Percentiles rank a stretch among this genome's conserved stretches.
These are phyloP conservation scores for Cryptosporidium canis DNA, from an alignment of 169 alveolate species.

Conservation along the genomic window DNA sequence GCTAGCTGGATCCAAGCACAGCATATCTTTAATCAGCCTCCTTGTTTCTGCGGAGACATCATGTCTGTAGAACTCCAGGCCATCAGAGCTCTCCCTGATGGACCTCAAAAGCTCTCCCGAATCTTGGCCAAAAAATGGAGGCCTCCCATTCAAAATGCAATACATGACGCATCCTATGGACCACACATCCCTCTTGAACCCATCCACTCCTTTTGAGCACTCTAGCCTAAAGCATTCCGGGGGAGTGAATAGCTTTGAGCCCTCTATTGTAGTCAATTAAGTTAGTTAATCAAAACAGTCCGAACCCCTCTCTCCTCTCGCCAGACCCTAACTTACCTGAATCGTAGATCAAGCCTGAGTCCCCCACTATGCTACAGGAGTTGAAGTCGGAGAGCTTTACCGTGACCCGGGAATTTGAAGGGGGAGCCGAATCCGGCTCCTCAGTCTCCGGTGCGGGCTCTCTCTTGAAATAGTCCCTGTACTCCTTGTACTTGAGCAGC, in stretches of 20 bases:
- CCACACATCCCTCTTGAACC: slow-evolving; percentile 65
- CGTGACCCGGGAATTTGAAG: not conserved
- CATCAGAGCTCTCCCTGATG: not conserved
- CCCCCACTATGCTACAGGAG: slow-evolving; percentile 19
- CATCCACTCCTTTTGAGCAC: slow-evolving; percentile 44
- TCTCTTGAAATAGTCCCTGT: not conserved
- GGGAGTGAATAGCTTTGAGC: slow-evolving; percentile 47
- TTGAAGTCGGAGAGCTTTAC: slow-evolving; percentile 56
- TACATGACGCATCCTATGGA: slow-evolving; percentile 60
- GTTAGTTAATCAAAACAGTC: not conserved
- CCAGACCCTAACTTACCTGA: slow-evolving; percentile 31
- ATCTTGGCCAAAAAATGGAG: slow-evolving; percentile 43
- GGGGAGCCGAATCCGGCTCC: not conserved
- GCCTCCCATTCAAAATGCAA: slow-evolving; percentile 31
- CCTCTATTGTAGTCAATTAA: slow-evolving; percentile 8
- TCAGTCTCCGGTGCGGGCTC: not conserved
- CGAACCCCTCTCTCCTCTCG: not conserved
- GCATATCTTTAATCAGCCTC: slow-evolving; percentile 9
- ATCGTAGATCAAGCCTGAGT: slow-evolving; percentile 7
- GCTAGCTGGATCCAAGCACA: slow-evolving; percentile 23
- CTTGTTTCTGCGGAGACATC: slow-evolving; percentile 26
- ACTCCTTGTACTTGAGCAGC: not conserved
- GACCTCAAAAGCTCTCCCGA: slow-evolving; percentile 2
- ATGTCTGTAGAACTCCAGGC: not conserved
- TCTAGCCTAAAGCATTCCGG: slow-evolving; percentile 67